Evolutionary conservation across 2,329 filamentous ascomycete genomes (phyloP).

Genomic region (Camillea tinctor): DNA sequence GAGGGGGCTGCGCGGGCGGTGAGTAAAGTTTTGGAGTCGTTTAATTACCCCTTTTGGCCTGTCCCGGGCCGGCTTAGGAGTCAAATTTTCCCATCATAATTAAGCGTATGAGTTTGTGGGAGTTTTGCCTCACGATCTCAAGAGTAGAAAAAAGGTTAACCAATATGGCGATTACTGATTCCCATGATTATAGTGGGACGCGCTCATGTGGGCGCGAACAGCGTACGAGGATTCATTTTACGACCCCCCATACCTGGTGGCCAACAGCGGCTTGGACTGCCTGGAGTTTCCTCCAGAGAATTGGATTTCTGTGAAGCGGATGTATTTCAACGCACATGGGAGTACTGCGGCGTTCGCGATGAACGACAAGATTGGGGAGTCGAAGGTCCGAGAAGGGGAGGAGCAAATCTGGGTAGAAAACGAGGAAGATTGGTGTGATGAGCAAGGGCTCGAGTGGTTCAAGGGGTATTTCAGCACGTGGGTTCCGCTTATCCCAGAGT

Average conservation of each 20-base stretch:
- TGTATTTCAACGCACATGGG: slow-evolving; percentile 18
- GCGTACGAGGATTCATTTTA: background rate
- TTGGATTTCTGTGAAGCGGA: slow-evolving; percentile 15
- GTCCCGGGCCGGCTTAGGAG: too few species aligned
- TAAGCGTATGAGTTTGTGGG: too few species aligned
- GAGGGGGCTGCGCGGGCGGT: slow-evolving; percentile 6
- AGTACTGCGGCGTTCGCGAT: slow-evolving; percentile 3
- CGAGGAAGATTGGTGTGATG: slow-evolving; percentile 13
- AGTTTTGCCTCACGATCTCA: too few species aligned
- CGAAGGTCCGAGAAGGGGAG: slow-evolving; percentile 12
- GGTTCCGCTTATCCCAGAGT: slow-evolving; percentile 11
- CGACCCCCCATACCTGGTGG: slow-evolving; percentile 1
- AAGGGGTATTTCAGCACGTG: slow-evolving; percentile 16
- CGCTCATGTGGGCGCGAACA: background rate
- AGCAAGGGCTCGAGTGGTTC: slow-evolving; percentile 17
- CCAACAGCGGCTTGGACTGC: slow-evolving; percentile 11
- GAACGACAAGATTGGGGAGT: slow-evolving; percentile 1
- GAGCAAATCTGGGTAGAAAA: slow-evolving; percentile 16
- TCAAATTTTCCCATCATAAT: too few species aligned
- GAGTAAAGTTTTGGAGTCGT: too few species aligned
- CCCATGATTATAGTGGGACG: too few species aligned
- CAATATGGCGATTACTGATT: too few species aligned
- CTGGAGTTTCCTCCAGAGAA: slow-evolving; percentile 14
- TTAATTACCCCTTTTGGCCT: too few species aligned
- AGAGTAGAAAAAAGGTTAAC: too few species aligned